Evolutionary conservation across 1,284 basidiomycete genomes (phyloP), one percentile per base, ranked within the genome.

Genomic region (Cryptococcus hybrid): DNA sequence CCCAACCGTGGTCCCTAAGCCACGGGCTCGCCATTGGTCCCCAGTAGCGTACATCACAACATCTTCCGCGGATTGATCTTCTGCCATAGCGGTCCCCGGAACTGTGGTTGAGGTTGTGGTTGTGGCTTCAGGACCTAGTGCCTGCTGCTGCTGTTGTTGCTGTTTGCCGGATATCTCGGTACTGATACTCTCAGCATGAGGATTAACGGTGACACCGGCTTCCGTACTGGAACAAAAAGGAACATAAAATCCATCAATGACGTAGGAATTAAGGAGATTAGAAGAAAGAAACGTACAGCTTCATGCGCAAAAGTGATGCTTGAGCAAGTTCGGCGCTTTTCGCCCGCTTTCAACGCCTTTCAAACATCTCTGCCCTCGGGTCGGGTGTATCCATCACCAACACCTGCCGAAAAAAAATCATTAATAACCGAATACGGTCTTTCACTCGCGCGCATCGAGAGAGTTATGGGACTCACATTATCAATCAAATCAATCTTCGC

Each of bases 401-500:
- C 0, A 76, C 62, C 65, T 70, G 24, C 24, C 24, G 35, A 11
- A 37, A 30, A 46, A 50, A 24, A 37, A 15, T 30, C 46, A 43
- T 54, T 3, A 18, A 38, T 12, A 37, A 9, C 15, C n/a, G 30
- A n/a, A n/a, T n/a, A n/a, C 5, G 13, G 11, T 24, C 34, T 34
- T 15, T 56, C 11, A 15, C 6, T 42, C 18, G 15, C 15, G 38
- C 37, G 36, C n/a, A n/a, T n/a, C n/a, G n/a, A n/a, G 12, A 49
- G 24, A 12, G 11, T 8, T 30, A 49, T 3, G 18, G 3, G n/a
- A 64, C 67, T 59, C 43, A 69, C 68, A 36, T 58, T 56, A 61
- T 73, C 73, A 15, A 76, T 71, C 15, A 74, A 63, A 57, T 76
- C 73, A 18, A 76, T 65, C 50, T 62, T 66, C n/a, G 67, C 72